Evolutionary conservation across 768 basidiomycete species (phyloP).

Genomic region (Strobilomyces dryophilus): DNA sequence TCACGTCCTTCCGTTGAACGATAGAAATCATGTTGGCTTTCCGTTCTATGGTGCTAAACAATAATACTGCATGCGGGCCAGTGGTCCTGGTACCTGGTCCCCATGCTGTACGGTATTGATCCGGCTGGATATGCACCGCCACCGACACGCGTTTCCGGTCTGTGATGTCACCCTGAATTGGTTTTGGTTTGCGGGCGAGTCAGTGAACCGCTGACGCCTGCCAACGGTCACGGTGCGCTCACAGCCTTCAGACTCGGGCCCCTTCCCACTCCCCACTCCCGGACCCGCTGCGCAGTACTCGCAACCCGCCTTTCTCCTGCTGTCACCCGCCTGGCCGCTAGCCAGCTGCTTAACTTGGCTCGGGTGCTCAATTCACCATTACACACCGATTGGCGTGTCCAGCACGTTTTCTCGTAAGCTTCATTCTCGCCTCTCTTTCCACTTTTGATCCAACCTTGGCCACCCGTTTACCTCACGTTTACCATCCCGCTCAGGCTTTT

Average conservation of each 20-base stretch:
- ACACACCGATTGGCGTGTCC: constrained; percentile 26
- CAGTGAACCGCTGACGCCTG: not conserved
- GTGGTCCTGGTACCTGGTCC: constrained; percentile 4
- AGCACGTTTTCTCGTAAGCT: constrained; percentile 31
- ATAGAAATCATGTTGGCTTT: not conserved
- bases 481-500: constrained; percentile 27
- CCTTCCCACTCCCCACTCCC: not conserved
- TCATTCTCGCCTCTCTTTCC: constrained; percentile 24
- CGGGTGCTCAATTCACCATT: constrained; percentile 8
- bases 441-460: constrained; percentile 27
- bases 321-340: constrained; percentile 5
- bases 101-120: constrained; percentile 9
- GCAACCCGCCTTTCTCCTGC: not conserved
- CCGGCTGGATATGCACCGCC: constrained; percentile 16
- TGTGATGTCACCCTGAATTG: constrained; percentile 28
- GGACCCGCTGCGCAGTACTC: constrained; percentile 13
- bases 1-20: not conserved
- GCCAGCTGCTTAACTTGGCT: constrained; percentile 10
- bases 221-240: not conserved
- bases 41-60: not conserved
- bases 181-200: constrained; percentile 5
- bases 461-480: constrained; percentile 39
- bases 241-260: constrained; percentile 13
- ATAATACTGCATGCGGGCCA: not conserved
- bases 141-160: constrained; percentile 19